Percentiles rank a stretch among this genome's conserved stretches.
Evolutionary conservation across 768 basidiomycete species (phyloP).

Genomic region (Rhizopogon rudus): DNA sequence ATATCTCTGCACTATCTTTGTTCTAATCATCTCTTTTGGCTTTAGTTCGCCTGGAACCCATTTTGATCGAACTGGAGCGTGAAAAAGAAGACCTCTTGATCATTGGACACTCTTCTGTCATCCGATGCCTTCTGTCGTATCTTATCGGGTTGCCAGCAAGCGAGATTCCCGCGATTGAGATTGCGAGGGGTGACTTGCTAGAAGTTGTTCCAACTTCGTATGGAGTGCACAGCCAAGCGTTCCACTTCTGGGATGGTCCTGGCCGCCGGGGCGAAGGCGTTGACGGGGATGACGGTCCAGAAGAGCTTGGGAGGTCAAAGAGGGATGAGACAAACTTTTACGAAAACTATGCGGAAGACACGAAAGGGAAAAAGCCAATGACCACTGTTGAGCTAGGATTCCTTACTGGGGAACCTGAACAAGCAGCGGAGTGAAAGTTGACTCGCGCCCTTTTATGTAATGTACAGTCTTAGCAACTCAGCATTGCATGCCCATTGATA

Average conservation of each 20-base stretch:
- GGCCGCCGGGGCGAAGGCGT: slow-evolving; percentile 46
- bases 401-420: neutral
- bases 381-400: slow-evolving; percentile 27
- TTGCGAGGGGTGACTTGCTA: slow-evolving; percentile 93
- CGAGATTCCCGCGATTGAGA: slow-evolving; percentile 96
- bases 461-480: neutral
- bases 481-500: neutral
- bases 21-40: neutral
- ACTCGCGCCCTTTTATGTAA: neutral
- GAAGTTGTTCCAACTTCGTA: slow-evolving; percentile 89
- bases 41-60: slow-evolving; percentile 90
- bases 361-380: slow-evolving; percentile 50
- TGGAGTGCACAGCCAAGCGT: slow-evolving; percentile 86
- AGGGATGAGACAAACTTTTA: slow-evolving; percentile 79
- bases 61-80: slow-evolving; percentile 90
- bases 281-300: slow-evolving; percentile 26
- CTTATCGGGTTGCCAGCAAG: slow-evolving; percentile 91
- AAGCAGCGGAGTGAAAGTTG: neutral
- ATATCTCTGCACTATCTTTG: neutral
- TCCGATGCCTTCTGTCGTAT: slow-evolving; percentile 91
- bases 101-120: slow-evolving; percentile 96
- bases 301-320: slow-evolving; percentile 17
- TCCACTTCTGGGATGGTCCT: slow-evolving; percentile 90
- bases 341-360: slow-evolving; percentile 83
- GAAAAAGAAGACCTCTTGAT: slow-evolving; percentile 93